These are phyloP conservation scores for Elsinoe necatrix DNA, from an alignment of 2,329 filamentous ascomycete genomes.

Conservation along the genomic window DNA sequence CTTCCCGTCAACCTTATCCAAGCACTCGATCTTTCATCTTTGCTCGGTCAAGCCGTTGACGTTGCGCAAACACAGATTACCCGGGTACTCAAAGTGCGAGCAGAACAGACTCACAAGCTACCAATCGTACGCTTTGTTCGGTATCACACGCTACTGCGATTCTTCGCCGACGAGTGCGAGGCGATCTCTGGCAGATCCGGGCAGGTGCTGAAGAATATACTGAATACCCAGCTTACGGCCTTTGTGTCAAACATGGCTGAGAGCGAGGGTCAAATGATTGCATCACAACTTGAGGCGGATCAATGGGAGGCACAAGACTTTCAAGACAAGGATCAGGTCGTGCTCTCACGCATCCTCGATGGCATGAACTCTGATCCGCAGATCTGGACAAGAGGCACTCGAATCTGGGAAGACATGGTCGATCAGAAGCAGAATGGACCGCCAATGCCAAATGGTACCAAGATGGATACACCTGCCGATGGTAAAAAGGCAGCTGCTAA, in stretches of 20 bases:
- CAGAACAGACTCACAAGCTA: conserved; percentile 62
- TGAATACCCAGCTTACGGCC: conserved; percentile 73
- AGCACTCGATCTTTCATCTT: conserved; percentile 65
- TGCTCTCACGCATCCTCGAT: conserved; percentile 58
- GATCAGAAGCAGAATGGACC: conserved; percentile 28
- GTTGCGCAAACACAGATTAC: conserved; percentile 65
- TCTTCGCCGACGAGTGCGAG: conserved; percentile 81
- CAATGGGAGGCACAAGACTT: conserved; percentile 75
- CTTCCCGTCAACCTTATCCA: conserved; percentile 67
- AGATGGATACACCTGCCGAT: conserved; percentile 22
- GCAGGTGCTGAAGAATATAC: conserved; percentile 64
- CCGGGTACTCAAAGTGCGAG: conserved; percentile 67
- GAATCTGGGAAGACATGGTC: conserved; percentile 41
- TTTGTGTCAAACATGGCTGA: conserved; percentile 67
- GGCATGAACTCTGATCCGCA: conserved; percentile 62
- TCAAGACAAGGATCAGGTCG: conserved; percentile 48
- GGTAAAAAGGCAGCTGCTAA: conserved; percentile 22
- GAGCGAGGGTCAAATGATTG: conserved; percentile 63
- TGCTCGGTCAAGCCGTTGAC: conserved; percentile 73
- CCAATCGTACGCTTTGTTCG: conserved; percentile 64
- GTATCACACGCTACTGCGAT: conserved; percentile 72
- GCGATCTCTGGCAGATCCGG: conserved; percentile 73
- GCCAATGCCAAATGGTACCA: conserved; percentile 25
- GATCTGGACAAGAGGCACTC: conserved; percentile 54
- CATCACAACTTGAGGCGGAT: conserved; percentile 69